These are phyloP conservation scores for Sordariomycetes sp. DNA, from an alignment of 2,329 filamentous ascomycete genomes.

Conservation along the genomic window DNA sequence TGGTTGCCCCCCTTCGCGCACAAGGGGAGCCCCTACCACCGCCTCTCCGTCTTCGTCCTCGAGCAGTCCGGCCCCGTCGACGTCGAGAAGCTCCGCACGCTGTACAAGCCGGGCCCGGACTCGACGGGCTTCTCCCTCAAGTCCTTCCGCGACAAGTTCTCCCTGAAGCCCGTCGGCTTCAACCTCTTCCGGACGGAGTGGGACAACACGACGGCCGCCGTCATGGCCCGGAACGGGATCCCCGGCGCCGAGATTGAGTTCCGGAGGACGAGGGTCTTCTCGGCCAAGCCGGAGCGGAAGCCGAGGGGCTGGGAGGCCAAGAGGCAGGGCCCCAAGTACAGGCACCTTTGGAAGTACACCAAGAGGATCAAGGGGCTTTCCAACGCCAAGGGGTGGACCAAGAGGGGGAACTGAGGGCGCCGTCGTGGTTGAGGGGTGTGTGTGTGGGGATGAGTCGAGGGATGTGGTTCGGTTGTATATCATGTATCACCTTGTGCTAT, in stretches of 20 bases:
- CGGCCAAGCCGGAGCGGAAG: conserved; percentile 48
- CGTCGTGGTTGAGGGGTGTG: neutral
- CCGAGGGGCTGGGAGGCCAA: conserved; percentile 53
- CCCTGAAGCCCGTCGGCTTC: conserved; percentile 62
- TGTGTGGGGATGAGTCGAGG: neutral
- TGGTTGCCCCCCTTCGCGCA: conserved; percentile 83
- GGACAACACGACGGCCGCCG: conserved; percentile 76
- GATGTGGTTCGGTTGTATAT: neutral
- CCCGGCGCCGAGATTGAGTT: conserved; percentile 73
- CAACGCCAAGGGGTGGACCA: conserved; percentile 26
- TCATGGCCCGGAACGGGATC: conserved; percentile 71
- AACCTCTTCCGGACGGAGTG: conserved; percentile 80
- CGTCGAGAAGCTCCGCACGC: conserved; percentile 38
- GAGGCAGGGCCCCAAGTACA: conserved; percentile 51
- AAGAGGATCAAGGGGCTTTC: conserved; percentile 38
- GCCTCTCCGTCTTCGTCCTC: conserved; percentile 70
- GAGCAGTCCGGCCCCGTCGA: conserved; percentile 58
- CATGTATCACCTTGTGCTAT: conserved; percentile 5
- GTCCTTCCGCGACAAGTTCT: conserved; percentile 57
- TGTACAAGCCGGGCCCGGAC: conserved; percentile 19
- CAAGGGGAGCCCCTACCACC: conserved; percentile 85
- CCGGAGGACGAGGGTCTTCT: conserved; percentile 63
- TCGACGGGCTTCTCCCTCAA: conserved; percentile 59
- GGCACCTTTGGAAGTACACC: conserved; percentile 50
- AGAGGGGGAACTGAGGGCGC: conserved; percentile 16